These are phyloP conservation scores for Symbiodinium natans DNA, from an alignment of 73 alveolate species.

Conservation along the genomic window DNA sequence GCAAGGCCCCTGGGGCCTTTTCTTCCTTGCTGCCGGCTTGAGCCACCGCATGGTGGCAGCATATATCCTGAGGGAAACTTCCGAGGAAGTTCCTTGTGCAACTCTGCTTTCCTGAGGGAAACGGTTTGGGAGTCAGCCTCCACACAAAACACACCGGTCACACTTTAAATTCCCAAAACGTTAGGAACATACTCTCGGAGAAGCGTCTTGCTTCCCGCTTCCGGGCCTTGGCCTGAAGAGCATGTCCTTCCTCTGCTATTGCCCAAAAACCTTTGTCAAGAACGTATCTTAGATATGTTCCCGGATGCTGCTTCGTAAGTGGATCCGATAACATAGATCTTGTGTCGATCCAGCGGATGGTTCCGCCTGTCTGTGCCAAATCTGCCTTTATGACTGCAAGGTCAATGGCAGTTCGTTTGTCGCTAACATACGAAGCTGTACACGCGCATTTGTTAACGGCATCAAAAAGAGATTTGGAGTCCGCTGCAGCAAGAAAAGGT, in stretches of 20 bases:
- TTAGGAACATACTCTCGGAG: no score
- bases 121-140: no score
- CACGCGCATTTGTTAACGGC: background rate
- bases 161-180: no score
- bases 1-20: no score
- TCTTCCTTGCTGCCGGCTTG: no score
- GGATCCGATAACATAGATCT: background rate
- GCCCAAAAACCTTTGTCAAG: background rate
- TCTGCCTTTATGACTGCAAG: background rate
- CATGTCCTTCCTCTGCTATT: background rate
- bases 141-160: no score
- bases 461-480: background rate
- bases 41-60: no score
- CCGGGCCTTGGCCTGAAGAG: background rate
- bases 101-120: no score
- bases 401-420: slow-evolving; percentile 5
- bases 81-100: no score
- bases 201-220: background rate
- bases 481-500: background rate
- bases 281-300: background rate
- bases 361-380: background rate
- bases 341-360: background rate
- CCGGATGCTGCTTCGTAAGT: background rate
- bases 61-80: no score
- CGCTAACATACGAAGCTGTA: background rate